A percentile compares a stretch with the other conserved stretches of the same genome.
phyloP scores from a whole-genome alignment of 192 early-diverging fungal genomes.

The Linnemannia zychae region DNA sequence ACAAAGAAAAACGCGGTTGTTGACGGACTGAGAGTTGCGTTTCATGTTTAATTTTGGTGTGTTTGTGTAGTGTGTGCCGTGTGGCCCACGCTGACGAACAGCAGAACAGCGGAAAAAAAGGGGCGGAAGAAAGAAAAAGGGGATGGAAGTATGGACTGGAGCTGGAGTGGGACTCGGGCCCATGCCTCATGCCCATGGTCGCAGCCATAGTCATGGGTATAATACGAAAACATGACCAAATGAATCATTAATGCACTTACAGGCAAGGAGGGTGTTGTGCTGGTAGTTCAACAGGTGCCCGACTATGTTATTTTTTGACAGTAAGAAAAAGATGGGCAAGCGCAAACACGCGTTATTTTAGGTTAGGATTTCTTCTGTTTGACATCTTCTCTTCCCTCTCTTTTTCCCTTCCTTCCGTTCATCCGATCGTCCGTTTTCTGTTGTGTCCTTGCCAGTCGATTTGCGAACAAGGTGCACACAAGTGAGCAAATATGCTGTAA shows the following conservation, averaged over 20 bases:
- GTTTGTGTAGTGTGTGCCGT: background rate
- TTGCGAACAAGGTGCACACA: background rate
- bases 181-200: too few species aligned
- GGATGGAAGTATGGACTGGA: background rate
- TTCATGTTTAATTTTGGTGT: constrained; percentile 1
- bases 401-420: background rate
- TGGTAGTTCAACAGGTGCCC: constrained; percentile 12
- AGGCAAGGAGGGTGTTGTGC: constrained; percentile 13
- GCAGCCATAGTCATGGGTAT: too few species aligned
- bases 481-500: constrained; percentile 7
- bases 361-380: background rate
- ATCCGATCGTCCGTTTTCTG: background rate
- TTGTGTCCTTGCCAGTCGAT: background rate
- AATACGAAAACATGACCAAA: background rate
- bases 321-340: background rate
- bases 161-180: background rate
- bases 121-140: background rate
- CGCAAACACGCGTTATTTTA: background rate
- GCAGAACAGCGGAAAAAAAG: background rate
- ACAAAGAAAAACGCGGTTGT: background rate
- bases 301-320: constrained; percentile 8
- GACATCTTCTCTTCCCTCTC: background rate
- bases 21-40: background rate
- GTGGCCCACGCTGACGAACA: background rate
- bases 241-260: constrained; percentile 15